A percentile compares a stretch with the other conserved stretches of the same genome.
These are phyloP conservation scores for Pseudogymnoascus sp. DNA, from an alignment of 2,329 filamentous ascomycete genomes.

Conservation along the genomic window DNA sequence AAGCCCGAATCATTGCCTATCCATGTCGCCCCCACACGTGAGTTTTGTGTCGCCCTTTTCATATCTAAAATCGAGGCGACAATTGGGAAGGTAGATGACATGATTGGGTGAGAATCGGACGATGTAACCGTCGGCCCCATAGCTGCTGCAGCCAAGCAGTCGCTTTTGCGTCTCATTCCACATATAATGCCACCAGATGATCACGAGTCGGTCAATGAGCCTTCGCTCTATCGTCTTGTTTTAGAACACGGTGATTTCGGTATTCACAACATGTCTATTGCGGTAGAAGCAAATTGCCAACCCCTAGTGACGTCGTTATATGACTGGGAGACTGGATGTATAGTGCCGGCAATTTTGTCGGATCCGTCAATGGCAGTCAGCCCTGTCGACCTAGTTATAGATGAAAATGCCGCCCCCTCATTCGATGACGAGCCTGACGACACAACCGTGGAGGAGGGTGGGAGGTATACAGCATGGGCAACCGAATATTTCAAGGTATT, in stretches of 20 bases:
- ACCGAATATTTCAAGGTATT: constrained; percentile 24
- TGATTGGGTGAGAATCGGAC: constrained; percentile 23
- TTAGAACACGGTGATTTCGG: constrained; percentile 31
- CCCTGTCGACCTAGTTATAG: constrained; percentile 11
- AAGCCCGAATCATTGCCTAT: constrained; percentile 19
- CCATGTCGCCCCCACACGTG: constrained; percentile 25
- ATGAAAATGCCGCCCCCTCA: constrained; percentile 11
- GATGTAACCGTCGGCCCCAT: constrained; percentile 11
- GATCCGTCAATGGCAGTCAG: constrained; percentile 18
- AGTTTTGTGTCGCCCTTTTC: background rate
- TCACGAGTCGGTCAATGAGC: background rate
- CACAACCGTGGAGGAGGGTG: constrained; percentile 14
- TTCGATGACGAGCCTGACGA: constrained; percentile 10
- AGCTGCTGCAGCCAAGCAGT: constrained; percentile 21
- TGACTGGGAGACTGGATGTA: constrained; percentile 26
- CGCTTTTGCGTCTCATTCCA: constrained; percentile 25
- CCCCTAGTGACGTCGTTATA: constrained; percentile 26
- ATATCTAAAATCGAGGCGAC: constrained; percentile 26
- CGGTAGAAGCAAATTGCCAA: constrained; percentile 16
- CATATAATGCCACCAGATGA: constrained; percentile 14
- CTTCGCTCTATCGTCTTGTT: constrained; percentile 27
- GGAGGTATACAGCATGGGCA: constrained; percentile 20
- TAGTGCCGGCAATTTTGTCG: constrained; percentile 28
- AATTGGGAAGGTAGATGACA: constrained; percentile 19
- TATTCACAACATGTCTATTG: constrained; percentile 28